These are phyloP conservation scores for Elaphomyces granulatus DNA, from an alignment of 495 filamentous ascomycete species.

Conservation along the genomic window DNA sequence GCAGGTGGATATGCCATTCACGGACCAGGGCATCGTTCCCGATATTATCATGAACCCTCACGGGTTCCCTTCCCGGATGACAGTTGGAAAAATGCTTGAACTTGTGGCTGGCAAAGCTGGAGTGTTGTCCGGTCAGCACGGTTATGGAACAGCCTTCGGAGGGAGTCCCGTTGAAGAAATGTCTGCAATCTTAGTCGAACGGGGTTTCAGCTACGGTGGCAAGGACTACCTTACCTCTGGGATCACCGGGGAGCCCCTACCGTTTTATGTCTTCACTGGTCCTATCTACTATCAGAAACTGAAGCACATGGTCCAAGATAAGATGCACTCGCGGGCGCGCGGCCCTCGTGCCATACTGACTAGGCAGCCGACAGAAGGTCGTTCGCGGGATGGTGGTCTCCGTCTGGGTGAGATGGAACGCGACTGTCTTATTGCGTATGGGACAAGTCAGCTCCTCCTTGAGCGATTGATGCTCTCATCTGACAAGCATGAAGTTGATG, in stretches of 20 bases:
- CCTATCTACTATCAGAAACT: conserved; percentile 99
- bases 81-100: conserved; percentile 95
- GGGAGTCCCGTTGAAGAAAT: conserved; percentile 85
- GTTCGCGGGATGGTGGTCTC: conserved; percentile 80
- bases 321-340: conserved; percentile 92
- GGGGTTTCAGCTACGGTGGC: conserved; percentile 89
- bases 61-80: conserved; percentile 99
- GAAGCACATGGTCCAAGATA: conserved; percentile 99
- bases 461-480: conserved; percentile 90
- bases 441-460: conserved; percentile 78
- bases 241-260: conserved; percentile 85
- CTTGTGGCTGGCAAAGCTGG: conserved; percentile 90
- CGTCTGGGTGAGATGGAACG: conserved; percentile 98
- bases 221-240: conserved; percentile 93
- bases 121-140: conserved; percentile 61
- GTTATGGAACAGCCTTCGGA: conserved; percentile 92
- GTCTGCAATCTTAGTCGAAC: conserved; percentile 64
- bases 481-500: conserved; percentile 78
- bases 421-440: conserved; percentile 93
- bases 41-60: conserved; percentile 99
- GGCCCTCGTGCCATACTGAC: conserved; percentile 86
- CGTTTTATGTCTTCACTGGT: conserved; percentile 95
- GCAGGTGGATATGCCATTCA: conserved; percentile 95
- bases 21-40: conserved; percentile 73
- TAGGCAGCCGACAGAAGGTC: conserved; percentile 91